Evolutionary conservation across 192 early-diverging fungal species (phyloP).

Genomic region (Chytriomyces sp.): DNA sequence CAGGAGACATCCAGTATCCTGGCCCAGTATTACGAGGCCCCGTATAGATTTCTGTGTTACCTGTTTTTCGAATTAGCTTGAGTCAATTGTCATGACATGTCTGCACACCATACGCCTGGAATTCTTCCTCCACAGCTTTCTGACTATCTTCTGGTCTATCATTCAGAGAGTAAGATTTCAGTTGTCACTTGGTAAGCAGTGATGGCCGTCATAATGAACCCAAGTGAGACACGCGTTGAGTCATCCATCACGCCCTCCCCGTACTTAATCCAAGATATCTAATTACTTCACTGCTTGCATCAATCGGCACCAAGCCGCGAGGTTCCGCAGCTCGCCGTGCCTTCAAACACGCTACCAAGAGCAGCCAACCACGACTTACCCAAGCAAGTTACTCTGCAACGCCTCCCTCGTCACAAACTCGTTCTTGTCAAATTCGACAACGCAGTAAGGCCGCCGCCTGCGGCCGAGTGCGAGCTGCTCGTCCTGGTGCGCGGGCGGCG

Average conservation of each 20-base stretch:
- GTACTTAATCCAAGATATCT: no score
- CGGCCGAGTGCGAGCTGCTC: not conserved
- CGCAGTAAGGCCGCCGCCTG: constrained; percentile 43
- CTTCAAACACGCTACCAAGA: not conserved
- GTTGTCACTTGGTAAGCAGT: no score
- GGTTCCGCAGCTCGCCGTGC: not conserved
- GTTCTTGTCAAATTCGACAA: constrained; percentile 59
- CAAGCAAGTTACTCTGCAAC: not conserved
- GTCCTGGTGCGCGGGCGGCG: constrained; percentile 48
- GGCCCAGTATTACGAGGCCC: not conserved
- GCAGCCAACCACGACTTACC: not conserved
- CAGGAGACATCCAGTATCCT: constrained; percentile 21
- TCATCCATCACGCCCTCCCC: no score
- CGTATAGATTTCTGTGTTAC: not conserved
- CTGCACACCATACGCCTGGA: not conserved
- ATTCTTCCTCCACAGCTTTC: not conserved
- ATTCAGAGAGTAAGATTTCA: no score
- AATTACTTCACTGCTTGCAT: no score
- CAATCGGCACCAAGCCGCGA: no score
- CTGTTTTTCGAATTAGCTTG: not conserved
- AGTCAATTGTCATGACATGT: not conserved
- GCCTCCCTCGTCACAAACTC: constrained; percentile 56
- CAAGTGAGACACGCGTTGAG: no score
- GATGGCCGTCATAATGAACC: no score
- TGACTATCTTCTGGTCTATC: not conserved